A percentile compares a stretch with the other conserved stretches of the same genome.
Conservation (phyloP, 2,329 filamentous ascomycete genomes). For the Calonectria hawksworthii region DNA sequence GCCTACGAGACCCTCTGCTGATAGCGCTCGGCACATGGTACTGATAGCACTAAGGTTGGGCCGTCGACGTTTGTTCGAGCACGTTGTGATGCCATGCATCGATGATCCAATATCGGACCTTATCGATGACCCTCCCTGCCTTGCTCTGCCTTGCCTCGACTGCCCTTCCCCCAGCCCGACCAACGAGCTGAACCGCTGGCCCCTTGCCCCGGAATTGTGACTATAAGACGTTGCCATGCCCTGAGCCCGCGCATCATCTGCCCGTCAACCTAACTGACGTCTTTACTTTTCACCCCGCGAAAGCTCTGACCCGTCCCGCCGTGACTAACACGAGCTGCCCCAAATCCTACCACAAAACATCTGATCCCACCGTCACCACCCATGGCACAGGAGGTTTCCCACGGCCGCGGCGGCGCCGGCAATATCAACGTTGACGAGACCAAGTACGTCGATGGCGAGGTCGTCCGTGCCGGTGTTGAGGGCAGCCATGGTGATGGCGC, state of each 20-base stretch:
- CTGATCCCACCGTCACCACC: constrained; percentile 26
- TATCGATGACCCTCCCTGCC: constrained; percentile 28
- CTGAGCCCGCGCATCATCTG: constrained; percentile 31
- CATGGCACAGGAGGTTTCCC: constrained; percentile 65
- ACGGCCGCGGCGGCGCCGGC: constrained; percentile 73
- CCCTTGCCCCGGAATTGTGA: constrained; percentile 19
- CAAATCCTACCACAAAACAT: not conserved
- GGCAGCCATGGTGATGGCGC: constrained; percentile 71
- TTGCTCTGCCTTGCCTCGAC: constrained; percentile 3
- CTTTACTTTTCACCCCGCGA: constrained; percentile 16
- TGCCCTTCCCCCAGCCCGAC: not conserved
- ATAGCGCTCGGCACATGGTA: constrained; percentile 32
- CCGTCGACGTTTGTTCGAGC: not conserved
- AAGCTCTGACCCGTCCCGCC: not conserved
- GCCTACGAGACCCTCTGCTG: constrained; percentile 9
- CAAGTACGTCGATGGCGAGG: constrained; percentile 72
- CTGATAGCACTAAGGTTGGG: constrained; percentile 19
- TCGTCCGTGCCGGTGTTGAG: constrained; percentile 67
- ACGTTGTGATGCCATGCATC: constrained; percentile 25
- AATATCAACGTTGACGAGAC: constrained; percentile 72
- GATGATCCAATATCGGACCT: constrained; percentile 30
- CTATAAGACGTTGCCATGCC: constrained; percentile 46
- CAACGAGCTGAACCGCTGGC: constrained; percentile 14
- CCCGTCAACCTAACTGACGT: constrained; percentile 31
- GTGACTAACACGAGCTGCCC: constrained; percentile 3